Percentiles rank a stretch among this genome's conserved stretches.
Conservation (phyloP, 306 rosid genomes). For the Medicago truncatula region DNA sequence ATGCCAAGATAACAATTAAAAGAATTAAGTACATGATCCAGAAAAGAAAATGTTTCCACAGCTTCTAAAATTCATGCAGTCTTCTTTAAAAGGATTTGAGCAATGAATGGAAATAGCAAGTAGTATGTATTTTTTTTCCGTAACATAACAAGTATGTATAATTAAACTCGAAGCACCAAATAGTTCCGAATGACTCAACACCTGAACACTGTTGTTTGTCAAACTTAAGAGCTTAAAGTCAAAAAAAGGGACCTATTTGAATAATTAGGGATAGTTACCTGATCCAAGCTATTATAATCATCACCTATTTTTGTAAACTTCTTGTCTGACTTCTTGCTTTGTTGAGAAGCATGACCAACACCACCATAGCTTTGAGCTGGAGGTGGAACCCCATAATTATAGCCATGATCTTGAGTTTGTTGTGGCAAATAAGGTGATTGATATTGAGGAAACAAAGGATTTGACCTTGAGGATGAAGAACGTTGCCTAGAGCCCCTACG, state of each 20-base stretch:
- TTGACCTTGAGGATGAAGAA: constrained; percentile 57
- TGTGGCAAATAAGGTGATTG: constrained; percentile 59
- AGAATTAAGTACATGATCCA: background rate
- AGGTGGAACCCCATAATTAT: constrained; percentile 33
- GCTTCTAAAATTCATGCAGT: background rate
- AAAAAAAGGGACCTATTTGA: constrained; percentile 11
- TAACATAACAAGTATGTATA: background rate
- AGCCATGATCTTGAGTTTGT: constrained; percentile 47
- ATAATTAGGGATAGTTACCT: constrained; percentile 53
- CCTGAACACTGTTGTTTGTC: constrained; percentile 22
- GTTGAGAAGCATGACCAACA: constrained; percentile 46
- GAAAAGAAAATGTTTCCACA: constrained; percentile 1
- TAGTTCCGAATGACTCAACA: constrained; percentile 17
- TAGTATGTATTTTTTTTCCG: too few species aligned
- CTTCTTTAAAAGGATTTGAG: background rate
- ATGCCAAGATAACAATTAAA: constrained; percentile 8
- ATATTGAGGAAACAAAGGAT: constrained; percentile 54
- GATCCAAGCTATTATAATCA: constrained; percentile 67
- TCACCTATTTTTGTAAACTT: constrained; percentile 84
- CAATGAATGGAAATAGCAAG: constrained; percentile 6
- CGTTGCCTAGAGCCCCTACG: constrained; percentile 50
- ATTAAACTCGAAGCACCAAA: constrained; percentile 11
- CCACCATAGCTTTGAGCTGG: constrained; percentile 55
- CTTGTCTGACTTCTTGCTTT: constrained; percentile 50
- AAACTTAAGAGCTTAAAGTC: constrained; percentile 28